Evolutionary conservation across 176 grass and related monocot genomes (phyloP).

Genomic region (Pontederia crassipes): DNA sequence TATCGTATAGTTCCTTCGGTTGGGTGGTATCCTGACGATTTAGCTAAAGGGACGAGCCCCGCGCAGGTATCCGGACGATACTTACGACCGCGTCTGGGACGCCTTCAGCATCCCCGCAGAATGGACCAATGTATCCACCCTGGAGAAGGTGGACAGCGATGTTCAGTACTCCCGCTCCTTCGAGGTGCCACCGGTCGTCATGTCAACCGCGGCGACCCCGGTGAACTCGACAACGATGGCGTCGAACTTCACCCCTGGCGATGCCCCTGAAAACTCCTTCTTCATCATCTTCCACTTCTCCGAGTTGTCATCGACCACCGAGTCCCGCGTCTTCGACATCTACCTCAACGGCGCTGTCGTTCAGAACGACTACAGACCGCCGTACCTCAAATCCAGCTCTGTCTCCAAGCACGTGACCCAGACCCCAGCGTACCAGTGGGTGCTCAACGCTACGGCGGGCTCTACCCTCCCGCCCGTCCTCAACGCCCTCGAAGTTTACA

Average conservation of each 20-base stretch:
- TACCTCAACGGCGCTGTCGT: no score
- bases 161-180: neutral
- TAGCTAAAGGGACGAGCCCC: no score
- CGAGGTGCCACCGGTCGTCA: neutral
- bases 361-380: no score
- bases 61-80: slow-evolving; percentile 1
- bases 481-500: no score
- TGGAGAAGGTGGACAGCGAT: accelerated
- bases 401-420: no score
- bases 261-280: accelerated
- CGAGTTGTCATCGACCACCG: neutral
- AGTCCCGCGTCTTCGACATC: neutral
- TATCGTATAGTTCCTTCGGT: no score
- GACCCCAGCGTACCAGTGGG: no score
- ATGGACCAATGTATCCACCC: neutral
- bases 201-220: neutral
- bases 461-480: no score
- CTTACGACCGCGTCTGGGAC: slow-evolving; percentile 5
- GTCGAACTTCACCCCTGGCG: accelerated
- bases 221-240: neutral
- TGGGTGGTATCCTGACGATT: no score
- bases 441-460: no score
- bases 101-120: neutral
- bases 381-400: no score
- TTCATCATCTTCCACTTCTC: slow-evolving; percentile 20